Base-by-base conservation (phyloP, 2,329 filamentous ascomycete species). In the Penicillium sp. region DNA sequence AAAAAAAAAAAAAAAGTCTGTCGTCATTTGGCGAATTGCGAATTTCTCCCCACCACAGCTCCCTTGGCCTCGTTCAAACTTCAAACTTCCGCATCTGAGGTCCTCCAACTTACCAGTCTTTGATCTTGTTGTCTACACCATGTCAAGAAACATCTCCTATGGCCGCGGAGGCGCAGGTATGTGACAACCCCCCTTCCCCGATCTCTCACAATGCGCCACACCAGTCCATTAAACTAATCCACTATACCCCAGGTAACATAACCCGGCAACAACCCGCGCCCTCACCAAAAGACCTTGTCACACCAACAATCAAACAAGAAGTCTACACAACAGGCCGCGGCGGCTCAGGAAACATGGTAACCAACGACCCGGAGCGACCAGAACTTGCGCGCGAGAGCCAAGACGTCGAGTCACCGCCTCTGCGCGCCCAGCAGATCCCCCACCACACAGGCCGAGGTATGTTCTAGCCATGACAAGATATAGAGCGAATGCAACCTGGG, bases 311-410 rank as follows among this genome's bases (percentile, higher is more conserved):
- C 71, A 96, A 96, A 78, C 84, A 84, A 47, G 79, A 89, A n/a
- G 81, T 90, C 64, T 92, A 93, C 71, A 96, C 93, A 21, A 97
- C 93, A 3, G 93, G 93, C 56, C 89, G 93, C 51, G 93, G 93
- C 55, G 93, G 93, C 60, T 87, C 85, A 5, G 92, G 92, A 59
- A 96, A 96, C 79, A 96, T 96, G 89, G 86, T 89, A 48, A 87
- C 88, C 71, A 86, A 85, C 61, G 88, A 94, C 67, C 86, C 88
- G 4, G 77, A 81, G 42, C 86, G 78, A 61, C 82, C 85, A 9
- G 81, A 83, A 61, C 71, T 90, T 71, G 91, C 93, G 36, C 88
- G 93, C 62, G 82, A 86, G 54, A 87, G 87, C 42, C 93, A 97
- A 75, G 93, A 97, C 68, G 90, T 97, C 60, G 86, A 88, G 59